Percentiles rank a stretch among this genome's conserved stretches.
phyloP scores from a whole-genome alignment of 345 rosid species.

The Hibiscus syriacus region DNA sequence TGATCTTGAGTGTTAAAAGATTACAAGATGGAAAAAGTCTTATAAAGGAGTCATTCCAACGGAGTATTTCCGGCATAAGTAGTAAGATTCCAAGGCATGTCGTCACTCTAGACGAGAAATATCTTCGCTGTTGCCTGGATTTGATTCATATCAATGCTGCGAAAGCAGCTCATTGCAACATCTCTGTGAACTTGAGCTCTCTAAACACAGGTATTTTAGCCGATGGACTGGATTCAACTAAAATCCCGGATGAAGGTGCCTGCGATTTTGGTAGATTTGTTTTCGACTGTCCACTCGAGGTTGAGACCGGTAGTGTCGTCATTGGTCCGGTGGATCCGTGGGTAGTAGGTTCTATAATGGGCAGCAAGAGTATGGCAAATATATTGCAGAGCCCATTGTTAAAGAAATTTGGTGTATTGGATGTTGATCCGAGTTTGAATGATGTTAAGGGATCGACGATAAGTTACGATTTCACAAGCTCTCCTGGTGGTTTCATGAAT shows the following conservation, averaged over 20 bases:
- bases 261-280: constrained; percentile 32
- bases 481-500: constrained; percentile 30
- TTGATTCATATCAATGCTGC: constrained; percentile 46
- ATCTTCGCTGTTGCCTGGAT: constrained; percentile 68
- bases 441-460: constrained; percentile 28
- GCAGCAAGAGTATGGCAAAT: constrained; percentile 60
- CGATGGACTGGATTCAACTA: constrained; percentile 21
- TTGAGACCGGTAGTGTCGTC: constrained; percentile 42
- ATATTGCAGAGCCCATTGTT: constrained; percentile 53
- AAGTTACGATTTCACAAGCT: constrained; percentile 27
- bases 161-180: constrained; percentile 35
- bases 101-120: constrained; percentile 68
- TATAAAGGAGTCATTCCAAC: constrained; percentile 40
- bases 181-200: constrained; percentile 34
- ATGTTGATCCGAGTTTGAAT: constrained; percentile 22
- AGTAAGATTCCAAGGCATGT: constrained; percentile 65
- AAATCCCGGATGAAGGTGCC: constrained; percentile 24
- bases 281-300: constrained; percentile 45
- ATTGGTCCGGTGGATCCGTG: constrained; percentile 37
- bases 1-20: constrained; percentile 40
- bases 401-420: constrained; percentile 33
- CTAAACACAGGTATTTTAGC: constrained; percentile 27
- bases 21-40: constrained; percentile 39
- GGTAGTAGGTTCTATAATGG: constrained; percentile 63
- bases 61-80: constrained; percentile 32